phyloP scores from a whole-genome alignment of 305 asterid genomes.

The Vinca major region DNA sequence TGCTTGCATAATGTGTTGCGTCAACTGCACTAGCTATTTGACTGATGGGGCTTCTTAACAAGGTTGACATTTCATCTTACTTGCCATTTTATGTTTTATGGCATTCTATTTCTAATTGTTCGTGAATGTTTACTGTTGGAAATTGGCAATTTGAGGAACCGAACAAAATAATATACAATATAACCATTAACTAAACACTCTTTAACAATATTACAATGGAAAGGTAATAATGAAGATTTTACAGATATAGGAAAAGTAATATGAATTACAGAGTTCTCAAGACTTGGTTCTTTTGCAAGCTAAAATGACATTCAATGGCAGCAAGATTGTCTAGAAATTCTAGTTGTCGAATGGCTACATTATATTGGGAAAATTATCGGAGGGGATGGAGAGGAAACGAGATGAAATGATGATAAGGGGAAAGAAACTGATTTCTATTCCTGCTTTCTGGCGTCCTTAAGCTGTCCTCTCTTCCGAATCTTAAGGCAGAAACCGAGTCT shows the following conservation, averaged over 20 bases:
- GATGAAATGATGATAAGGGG: neutral
- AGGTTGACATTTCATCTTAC: no score
- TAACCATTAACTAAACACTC: neutral
- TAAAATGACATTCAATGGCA: neutral
- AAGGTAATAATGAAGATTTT: neutral
- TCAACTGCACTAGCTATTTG: no score
- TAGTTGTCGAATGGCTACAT: neutral
- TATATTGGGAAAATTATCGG: neutral
- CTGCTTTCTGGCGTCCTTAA: slow-evolving; percentile 66
- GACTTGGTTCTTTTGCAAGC: neutral
- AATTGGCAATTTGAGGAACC: neutral
- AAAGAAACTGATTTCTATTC: slow-evolving; percentile 34
- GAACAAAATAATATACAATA: neutral
- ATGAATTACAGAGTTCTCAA: neutral
- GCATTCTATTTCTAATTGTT: no score
- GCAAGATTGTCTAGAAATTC: neutral
- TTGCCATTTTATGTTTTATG: no score
- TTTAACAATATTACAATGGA: neutral
- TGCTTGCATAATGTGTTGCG: no score
- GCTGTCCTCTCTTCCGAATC: slow-evolving; percentile 71
- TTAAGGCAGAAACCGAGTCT: slow-evolving; percentile 59
- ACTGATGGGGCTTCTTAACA: no score
- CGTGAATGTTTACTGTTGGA: no score
- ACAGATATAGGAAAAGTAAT: neutral
- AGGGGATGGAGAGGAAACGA: neutral